Percentiles rank a stretch among this genome's conserved stretches.
Conservation (phyloP, 1,284 basidiomycete genomes). For the Microbotryomycetes sp. region DNA sequence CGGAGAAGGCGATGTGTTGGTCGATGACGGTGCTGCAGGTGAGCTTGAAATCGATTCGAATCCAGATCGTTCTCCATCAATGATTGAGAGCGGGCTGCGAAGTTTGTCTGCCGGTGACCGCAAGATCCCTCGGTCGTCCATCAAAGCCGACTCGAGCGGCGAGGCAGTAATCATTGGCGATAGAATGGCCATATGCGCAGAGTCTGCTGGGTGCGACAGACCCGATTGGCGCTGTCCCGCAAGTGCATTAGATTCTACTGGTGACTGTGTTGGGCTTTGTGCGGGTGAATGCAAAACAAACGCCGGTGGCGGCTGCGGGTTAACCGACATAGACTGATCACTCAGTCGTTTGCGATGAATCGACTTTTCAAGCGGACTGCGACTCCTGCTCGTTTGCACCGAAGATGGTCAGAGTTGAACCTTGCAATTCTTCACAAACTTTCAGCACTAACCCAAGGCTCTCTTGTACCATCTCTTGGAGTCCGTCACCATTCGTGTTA, state of each 20-base stretch:
- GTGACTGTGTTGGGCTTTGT: too few relatives aligned
- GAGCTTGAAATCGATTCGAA: background rate
- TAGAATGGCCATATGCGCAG: background rate
- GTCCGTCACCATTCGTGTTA: conserved; percentile 36
- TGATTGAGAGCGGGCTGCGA: background rate
- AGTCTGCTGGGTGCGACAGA: too few relatives aligned
- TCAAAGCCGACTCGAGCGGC: background rate
- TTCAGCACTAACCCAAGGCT: background rate
- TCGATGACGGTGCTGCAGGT: background rate
- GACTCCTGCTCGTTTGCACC: conserved; percentile 18
- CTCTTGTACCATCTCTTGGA: background rate
- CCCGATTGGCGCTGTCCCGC: too few relatives aligned
- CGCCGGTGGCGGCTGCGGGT: background rate
- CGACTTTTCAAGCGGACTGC: conserved; percentile 7
- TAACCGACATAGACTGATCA: conserved; percentile 45
- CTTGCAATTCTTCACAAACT: conserved; percentile 40
- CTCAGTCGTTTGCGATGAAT: conserved; percentile 41
- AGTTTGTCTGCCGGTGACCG: background rate
- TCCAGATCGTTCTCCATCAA: background rate
- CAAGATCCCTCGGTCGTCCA: background rate
- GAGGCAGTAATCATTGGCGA: background rate
- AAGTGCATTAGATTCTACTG: too few relatives aligned
- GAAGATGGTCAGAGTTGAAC: conserved; percentile 37
- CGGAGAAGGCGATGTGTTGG: too few relatives aligned
- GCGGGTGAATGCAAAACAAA: background rate